Evolutionary conservation across 1,139 yeast species (phyloP).

Genomic region (Protomyces pachydermus): DNA sequence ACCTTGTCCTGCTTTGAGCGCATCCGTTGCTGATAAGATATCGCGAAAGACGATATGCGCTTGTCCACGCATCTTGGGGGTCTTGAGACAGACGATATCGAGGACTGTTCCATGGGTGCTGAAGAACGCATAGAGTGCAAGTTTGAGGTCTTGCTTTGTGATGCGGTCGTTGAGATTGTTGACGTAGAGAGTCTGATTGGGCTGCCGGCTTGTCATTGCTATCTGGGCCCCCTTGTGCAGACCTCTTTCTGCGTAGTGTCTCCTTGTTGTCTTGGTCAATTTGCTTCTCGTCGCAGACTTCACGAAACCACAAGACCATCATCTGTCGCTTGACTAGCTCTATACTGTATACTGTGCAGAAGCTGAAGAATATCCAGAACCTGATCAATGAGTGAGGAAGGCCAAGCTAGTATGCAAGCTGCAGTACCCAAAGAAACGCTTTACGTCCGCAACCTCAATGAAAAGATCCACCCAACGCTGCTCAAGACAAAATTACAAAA

Average conservation of each 20-base stretch:
- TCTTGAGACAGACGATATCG: slow-evolving; percentile 57
- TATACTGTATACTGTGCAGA: background rate
- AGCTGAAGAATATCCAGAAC: background rate
- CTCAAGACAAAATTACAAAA: slow-evolving; percentile 47
- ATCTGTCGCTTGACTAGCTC: background rate
- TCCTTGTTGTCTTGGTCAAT: too few relatives aligned
- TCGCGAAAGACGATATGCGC: slow-evolving; percentile 63
- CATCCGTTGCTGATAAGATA: slow-evolving; percentile 50
- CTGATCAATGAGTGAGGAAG: background rate
- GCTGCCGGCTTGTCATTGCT: background rate
- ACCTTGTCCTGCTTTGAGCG: slow-evolving; percentile 50
- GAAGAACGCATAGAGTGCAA: slow-evolving; percentile 46
- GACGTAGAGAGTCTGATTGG: slow-evolving; percentile 18
- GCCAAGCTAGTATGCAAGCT: too few relatives aligned
- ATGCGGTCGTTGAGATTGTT: slow-evolving; percentile 17
- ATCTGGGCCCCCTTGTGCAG: too few relatives aligned
- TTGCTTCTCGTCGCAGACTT: too few relatives aligned
- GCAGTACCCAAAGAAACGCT: slow-evolving; percentile 34
- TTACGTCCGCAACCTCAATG: slow-evolving; percentile 67
- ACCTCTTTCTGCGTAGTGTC: too few relatives aligned
- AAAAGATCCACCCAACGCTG: slow-evolving; percentile 54
- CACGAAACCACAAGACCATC: background rate
- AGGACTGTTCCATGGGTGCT: slow-evolving; percentile 49
- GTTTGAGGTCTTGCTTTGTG: slow-evolving; percentile 40
- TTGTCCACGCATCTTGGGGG: slow-evolving; percentile 65